Evolutionary conservation across 148 eudicot species (phyloP).

Genomic region (Rheum nobile): DNA sequence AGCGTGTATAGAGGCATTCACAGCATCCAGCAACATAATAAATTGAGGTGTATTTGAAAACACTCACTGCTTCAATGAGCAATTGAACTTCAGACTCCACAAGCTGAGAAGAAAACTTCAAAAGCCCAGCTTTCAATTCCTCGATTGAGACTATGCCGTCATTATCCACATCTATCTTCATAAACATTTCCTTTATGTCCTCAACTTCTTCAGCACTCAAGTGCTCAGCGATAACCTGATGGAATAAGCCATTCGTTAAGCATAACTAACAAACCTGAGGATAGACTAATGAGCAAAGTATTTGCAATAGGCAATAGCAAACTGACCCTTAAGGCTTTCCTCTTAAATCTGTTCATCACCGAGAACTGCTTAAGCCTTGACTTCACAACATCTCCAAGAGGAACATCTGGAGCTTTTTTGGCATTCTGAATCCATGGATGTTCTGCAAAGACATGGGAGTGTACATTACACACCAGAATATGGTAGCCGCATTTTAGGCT

Average conservation of each 20-base stretch:
- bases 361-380: constrained; percentile 89
- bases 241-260: neutral
- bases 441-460: neutral
- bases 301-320: constrained; percentile 6
- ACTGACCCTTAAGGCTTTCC: constrained; percentile 77
- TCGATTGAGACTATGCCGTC: constrained; percentile 73
- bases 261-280: neutral
- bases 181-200: constrained; percentile 72
- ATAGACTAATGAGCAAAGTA: neutral
- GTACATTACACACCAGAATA: neutral
- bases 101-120: constrained; percentile 54
- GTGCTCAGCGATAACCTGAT: constrained; percentile 79
- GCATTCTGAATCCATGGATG: constrained; percentile 72
- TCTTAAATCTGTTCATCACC: constrained; percentile 90
- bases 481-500: neutral
- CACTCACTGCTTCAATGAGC: constrained; percentile 93
- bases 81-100: constrained; percentile 80
- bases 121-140: constrained; percentile 72
- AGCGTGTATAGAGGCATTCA: neutral
- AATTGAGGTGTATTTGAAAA: neutral
- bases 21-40: neutral
- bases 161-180: constrained; percentile 67
- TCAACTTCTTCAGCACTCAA: constrained; percentile 75
- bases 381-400: constrained; percentile 79
- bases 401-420: constrained; percentile 86